Base-by-base conservation (phyloP, 495 filamentous ascomycete genomes). In the Lasiosphaeria miniovina region DNA sequence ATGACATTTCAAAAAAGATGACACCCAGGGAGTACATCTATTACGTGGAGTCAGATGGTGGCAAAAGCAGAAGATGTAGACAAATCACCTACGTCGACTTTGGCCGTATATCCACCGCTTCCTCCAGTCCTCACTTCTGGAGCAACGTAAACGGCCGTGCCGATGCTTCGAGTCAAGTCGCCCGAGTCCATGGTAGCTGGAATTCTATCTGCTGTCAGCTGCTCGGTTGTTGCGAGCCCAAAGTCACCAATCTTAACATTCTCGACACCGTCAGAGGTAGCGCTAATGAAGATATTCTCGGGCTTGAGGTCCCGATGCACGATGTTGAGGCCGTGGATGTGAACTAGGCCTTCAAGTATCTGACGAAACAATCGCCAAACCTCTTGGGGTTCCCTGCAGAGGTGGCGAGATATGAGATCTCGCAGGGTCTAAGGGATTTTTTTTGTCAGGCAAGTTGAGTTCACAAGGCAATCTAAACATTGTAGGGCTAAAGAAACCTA, bases 1-100 rank as follows among this genome's bases (percentile, higher is more conserved):
- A 86, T 61, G 89, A 94, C 93, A 98, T 98, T 71, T 98, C 94
- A 64, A 98, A 96, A 73, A 98, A 96, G 58, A 98, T 98, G 49
- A 98, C 88, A 9, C 94, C 94, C 35, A 98, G 77, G 0, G 95
- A 97, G 68, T 91, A 98, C 93, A 98, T 96, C 85, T 90, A 60
- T 6, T 10, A n/a, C 1, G 12, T 17, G 24, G 24, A 24, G 24
- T 24, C 24, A 24, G 24, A 24, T 24, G 24, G 24, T 1, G 32
- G 36, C n/a, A 43, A 14, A 9, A 50, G 3, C 14, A 41, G 31
- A 41, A 34, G 59, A 36, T 54, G 9, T 34, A 35, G 14, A 40
- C 4, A 17, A 11, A 50, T 63, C 46, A 80, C 86, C 79, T 72
- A 88, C 86, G 77, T 98, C 93, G 9, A 96, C 93, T 72, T 96